Base-by-base conservation (phyloP, 2,329 filamentous ascomycete species). In the Harringtonia lauricola region DNA sequence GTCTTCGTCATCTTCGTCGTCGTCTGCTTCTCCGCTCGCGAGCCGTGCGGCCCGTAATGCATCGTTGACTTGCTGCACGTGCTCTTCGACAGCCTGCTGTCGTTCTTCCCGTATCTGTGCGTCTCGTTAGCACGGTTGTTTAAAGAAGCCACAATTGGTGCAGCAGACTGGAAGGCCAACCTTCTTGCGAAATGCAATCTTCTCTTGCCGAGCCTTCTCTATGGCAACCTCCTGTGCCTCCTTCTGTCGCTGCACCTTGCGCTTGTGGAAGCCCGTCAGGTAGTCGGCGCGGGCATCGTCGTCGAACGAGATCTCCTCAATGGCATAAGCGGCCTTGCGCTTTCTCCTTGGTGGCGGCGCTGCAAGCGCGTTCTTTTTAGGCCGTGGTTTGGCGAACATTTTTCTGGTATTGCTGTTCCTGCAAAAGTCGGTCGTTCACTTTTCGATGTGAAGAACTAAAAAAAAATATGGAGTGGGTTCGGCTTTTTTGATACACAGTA, bases 231-330 rank as follows among this genome's bases (percentile, higher is more conserved):
- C 87, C 57, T 92, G 84, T 2, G 90, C 90, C 62, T 81, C 71
- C 66, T 94, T 94, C 52, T 81, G 79, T 31, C 92, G 76, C 60
- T 87, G 83, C 42, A 85, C 67, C 63, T 95, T 96, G 62, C 92
- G 83, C 72, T 96, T 98, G 69, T 90, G 89, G 65, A 98, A 98
- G 3, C 92, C 92, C 0, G 88, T 95, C 46, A 98, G 72, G 59
- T 86, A 98, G 57, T 96, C 88, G 51, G 83, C 69, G 51, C 92
- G 81, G 37, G 85, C 85, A 48, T 73, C 71, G 48, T 74, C 66
- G 65, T 98, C 88, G 65, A 96, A 98, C 42, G 70, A 78, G 61
- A 98, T 83, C 60, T 94, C 86, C 57, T 89, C 86, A 47, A 86
- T 70, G 33, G 69, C 64, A 37, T 70, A 67, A 14, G 71, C 58